A percentile compares a stretch with the other conserved stretches of the same genome.
Conservation (phyloP, 1,284 basidiomycete genomes). For the Heimioporus punctisporus region DNA sequence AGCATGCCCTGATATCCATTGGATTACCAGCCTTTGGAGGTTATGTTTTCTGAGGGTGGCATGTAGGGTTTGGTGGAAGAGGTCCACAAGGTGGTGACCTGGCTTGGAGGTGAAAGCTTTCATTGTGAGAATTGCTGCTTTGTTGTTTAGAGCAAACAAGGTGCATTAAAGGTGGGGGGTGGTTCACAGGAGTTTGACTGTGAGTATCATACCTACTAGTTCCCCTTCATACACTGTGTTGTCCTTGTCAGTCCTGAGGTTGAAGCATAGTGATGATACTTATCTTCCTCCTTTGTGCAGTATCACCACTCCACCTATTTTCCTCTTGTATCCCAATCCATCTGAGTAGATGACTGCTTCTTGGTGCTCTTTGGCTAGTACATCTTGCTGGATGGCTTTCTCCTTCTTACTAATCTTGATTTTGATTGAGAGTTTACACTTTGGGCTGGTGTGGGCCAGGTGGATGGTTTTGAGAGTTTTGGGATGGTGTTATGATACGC, state of each 20-base stretch:
- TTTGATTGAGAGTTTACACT: background rate
- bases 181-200: background rate
- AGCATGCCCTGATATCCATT: background rate
- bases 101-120: background rate
- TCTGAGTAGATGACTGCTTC: constrained; percentile 14
- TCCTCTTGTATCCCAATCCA: constrained; percentile 14
- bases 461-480: constrained; percentile 9
- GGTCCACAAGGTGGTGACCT: background rate
- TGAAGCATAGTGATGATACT: background rate
- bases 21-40: background rate
- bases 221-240: constrained; percentile 24
- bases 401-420: constrained; percentile 3
- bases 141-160: background rate
- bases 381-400: constrained; percentile 1
- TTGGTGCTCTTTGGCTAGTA: background rate
- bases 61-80: background rate
- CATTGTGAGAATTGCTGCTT: background rate
- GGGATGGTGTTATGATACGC: too few species aligned
- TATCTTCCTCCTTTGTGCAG: background rate
- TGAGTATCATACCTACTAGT: constrained; percentile 14
- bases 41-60: background rate
- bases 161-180: background rate
- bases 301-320: constrained; percentile 16
- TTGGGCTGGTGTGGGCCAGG: too few species aligned
- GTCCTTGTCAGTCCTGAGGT: constrained; percentile 7